Conservation (phyloP, 768 basidiomycete genomes). For the Termitomyces sp. region DNA sequence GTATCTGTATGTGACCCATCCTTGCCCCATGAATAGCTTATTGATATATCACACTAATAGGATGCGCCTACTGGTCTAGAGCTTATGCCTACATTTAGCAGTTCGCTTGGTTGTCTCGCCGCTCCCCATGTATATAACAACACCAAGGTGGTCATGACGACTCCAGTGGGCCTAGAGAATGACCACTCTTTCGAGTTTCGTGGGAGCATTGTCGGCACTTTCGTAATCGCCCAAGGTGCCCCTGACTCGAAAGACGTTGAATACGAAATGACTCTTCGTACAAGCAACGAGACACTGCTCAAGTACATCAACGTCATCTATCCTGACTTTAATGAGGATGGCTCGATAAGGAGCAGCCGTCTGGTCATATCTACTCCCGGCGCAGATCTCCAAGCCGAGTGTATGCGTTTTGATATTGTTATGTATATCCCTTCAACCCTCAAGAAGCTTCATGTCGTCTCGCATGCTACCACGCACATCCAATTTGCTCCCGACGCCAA, state of each 20-base stretch:
- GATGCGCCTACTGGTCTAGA: slow-evolving; percentile 50
- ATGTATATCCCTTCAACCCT: slow-evolving; percentile 48
- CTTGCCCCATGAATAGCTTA: not conserved
- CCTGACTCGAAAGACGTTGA: slow-evolving; percentile 38
- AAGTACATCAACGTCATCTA: slow-evolving; percentile 33
- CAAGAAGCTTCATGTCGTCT: slow-evolving; percentile 43
- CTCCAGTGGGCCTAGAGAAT: slow-evolving; percentile 30
- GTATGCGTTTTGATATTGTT: slow-evolving; percentile 55
- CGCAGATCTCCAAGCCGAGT: slow-evolving; percentile 25
- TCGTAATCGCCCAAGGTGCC: slow-evolving; percentile 43
- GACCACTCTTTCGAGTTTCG: slow-evolving; percentile 47
- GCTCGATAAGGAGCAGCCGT: slow-evolving; percentile 31
- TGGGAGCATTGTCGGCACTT: slow-evolving; percentile 48
- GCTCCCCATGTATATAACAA: slow-evolving; percentile 45
- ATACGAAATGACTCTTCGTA: slow-evolving; percentile 47
- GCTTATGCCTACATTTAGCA: slow-evolving; percentile 53
- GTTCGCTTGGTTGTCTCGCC: slow-evolving; percentile 46
- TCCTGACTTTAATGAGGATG: slow-evolving; percentile 31
- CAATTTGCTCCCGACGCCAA: slow-evolving; percentile 43
- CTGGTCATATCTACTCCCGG: slow-evolving; percentile 36
- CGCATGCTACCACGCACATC: slow-evolving; percentile 45
- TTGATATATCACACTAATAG: slow-evolving; percentile 23
- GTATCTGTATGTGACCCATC: slow-evolving; percentile 33
- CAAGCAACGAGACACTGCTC: slow-evolving; percentile 38
- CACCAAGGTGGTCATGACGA: slow-evolving; percentile 31